Evolutionary conservation across 768 basidiomycete species (phyloP).

Genomic region (Lactifluus subvellereus): DNA sequence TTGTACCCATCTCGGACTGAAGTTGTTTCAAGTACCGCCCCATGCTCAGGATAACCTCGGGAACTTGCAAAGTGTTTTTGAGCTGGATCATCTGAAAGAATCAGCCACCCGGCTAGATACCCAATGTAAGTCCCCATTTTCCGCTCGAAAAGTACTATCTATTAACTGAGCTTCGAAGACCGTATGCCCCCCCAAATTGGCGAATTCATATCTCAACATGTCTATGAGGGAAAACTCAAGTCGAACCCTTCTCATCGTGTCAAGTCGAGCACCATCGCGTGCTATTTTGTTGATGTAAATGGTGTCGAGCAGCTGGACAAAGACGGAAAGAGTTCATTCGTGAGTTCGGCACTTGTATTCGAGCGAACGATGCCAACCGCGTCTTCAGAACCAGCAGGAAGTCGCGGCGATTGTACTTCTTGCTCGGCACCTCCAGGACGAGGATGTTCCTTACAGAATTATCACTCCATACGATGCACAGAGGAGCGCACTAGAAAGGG

Average conservation of each 20-base stretch:
- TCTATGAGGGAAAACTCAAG: constrained; percentile 58
- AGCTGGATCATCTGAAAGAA: constrained; percentile 52
- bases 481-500: constrained; percentile 49
- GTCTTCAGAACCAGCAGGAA: constrained; percentile 55
- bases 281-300: constrained; percentile 58
- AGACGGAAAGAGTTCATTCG: constrained; percentile 4
- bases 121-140: constrained; percentile 53
- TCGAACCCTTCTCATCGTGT: constrained; percentile 50
- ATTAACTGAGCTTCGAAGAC: constrained; percentile 40
- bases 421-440: constrained; percentile 49
- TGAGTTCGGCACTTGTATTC: not conserved
- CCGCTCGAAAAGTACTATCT: constrained; percentile 6
- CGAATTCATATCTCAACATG: constrained; percentile 55
- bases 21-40: constrained; percentile 57
- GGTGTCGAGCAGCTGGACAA: constrained; percentile 32
- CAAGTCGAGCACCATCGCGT: constrained; percentile 40
- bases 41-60: constrained; percentile 65
- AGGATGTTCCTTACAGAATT: constrained; percentile 49
- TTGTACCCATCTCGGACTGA: not conserved
- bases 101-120: constrained; percentile 55
- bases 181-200: constrained; percentile 83
- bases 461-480: constrained; percentile 84
- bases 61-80: constrained; percentile 71
- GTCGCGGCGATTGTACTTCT: constrained; percentile 49
- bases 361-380: not conserved